Percentiles rank a stretch among this genome's conserved stretches.
These are phyloP conservation scores for Priceomyces castillae DNA, from an alignment of 805 yeast genomes.

Conservation along the genomic window DNA sequence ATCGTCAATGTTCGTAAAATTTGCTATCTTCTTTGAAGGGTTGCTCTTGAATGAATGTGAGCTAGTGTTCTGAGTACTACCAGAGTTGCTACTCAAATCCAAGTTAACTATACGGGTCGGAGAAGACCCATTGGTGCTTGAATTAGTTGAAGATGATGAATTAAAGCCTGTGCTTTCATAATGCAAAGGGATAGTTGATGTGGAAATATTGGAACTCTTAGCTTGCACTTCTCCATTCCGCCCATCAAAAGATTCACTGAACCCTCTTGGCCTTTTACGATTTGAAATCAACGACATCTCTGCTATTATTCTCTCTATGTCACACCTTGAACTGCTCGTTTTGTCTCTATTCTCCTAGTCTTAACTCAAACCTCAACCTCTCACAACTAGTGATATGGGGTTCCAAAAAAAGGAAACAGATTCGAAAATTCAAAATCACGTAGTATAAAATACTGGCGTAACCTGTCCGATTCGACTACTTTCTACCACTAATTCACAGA, in stretches of 20 bases:
- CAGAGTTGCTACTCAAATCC: slow-evolving; percentile 6
- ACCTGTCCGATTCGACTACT: not conserved
- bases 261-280: slow-evolving; percentile 45
- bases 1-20: slow-evolving; percentile 6
- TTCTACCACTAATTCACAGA: not conserved
- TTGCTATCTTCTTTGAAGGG: not conserved
- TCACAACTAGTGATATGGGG: not conserved
- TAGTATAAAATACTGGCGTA: not conserved
- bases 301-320: not conserved
- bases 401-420: not conserved
- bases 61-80: slow-evolving; percentile 5
- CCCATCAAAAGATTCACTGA: slow-evolving; percentile 37
- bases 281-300: slow-evolving; percentile 38
- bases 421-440: slow-evolving; percentile 1
- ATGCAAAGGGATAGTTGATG: slow-evolving; percentile 10
- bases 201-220: slow-evolving; percentile 6
- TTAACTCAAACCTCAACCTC: not conserved
- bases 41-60: slow-evolving; percentile 3
- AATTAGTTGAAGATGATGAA: slow-evolving; percentile 10
- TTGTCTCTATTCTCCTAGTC: not conserved
- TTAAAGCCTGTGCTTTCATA: slow-evolving; percentile 8
- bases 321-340: not conserved
- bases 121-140: slow-evolving; percentile 9
- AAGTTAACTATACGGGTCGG: slow-evolving; percentile 9
- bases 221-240: slow-evolving; percentile 5